Evolutionary conservation across 345 rosid genomes (phyloP).

Genomic region (Eutrema heterophyllum): DNA sequence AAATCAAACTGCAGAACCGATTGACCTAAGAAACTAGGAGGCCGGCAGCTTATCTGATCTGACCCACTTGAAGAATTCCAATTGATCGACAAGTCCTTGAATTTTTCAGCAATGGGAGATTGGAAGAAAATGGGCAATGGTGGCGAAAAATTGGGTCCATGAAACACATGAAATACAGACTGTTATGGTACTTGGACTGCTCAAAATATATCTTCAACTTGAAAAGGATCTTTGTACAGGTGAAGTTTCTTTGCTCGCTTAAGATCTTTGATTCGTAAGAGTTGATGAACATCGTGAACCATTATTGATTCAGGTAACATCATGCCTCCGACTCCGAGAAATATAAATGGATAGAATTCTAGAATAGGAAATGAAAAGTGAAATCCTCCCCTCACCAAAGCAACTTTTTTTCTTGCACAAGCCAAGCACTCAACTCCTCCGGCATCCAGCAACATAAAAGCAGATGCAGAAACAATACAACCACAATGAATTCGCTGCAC

Average conservation of each 20-base stretch:
- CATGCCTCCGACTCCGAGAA: not conserved
- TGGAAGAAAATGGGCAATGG: conserved; percentile 46
- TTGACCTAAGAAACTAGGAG: conserved; percentile 59
- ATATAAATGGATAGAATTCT: not conserved
- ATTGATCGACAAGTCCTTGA: conserved; percentile 45
- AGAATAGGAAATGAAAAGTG: conserved; percentile 5
- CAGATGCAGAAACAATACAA: conserved; percentile 66
- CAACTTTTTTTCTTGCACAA: conserved; percentile 61
- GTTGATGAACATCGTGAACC: conserved; percentile 9
- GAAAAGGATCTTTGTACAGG: conserved; percentile 1
- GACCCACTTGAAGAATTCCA: conserved; percentile 71
- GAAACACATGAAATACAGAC: conserved; percentile 29
- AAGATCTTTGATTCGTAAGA: not conserved
- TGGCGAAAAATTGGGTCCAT: conserved; percentile 48
- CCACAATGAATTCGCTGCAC: conserved; percentile 92
- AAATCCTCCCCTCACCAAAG: conserved; percentile 49
- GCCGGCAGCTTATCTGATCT: conserved; percentile 78
- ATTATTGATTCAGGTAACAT: not conserved
- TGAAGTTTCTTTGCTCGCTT: conserved; percentile 11
- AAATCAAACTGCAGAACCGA: conserved; percentile 53
- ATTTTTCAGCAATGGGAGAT: conserved; percentile 47
- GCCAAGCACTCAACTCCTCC: conserved; percentile 87
- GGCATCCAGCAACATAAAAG: conserved; percentile 68
- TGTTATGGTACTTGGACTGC: not conserved
- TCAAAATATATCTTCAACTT: not conserved